A percentile compares a stretch with the other conserved stretches of the same genome.
Conservation (phyloP, 768 basidiomycete species). For the Naematelia encephala region DNA sequence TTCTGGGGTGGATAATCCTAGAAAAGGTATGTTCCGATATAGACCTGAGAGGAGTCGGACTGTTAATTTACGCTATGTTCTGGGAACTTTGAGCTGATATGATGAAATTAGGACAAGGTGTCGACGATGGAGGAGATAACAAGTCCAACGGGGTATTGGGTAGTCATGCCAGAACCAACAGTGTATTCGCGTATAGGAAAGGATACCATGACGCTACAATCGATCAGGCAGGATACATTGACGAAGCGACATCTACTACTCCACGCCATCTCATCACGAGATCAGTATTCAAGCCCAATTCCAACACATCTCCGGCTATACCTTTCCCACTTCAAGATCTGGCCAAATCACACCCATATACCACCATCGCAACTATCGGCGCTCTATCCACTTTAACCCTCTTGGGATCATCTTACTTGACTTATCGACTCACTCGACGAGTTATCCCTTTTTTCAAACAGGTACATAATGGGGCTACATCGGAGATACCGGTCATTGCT, state of each 20-base stretch:
- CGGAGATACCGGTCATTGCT: not conserved
- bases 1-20: no score
- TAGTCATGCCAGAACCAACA: no score
- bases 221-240: not conserved
- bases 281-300: not conserved
- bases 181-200: not conserved
- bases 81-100: no score
- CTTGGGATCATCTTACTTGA: not conserved
- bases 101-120: no score
- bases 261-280: no score
- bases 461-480: not conserved
- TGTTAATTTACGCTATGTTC: no score
- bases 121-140: no score
- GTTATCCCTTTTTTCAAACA: not conserved
- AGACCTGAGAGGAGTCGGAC: no score
- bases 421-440: not conserved
- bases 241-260: not conserved
- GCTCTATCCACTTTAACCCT: conserved; percentile 2
- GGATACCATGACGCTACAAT: not conserved
- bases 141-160: no score
- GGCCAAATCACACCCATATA: conserved; percentile 12
- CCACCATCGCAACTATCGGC: conserved; percentile 15
- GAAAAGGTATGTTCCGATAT: no score
- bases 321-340: not conserved
- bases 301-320: no score